Conservation (phyloP, 225 moss, liverwort and hornwort species). For the Takakia lepidozioides region DNA sequence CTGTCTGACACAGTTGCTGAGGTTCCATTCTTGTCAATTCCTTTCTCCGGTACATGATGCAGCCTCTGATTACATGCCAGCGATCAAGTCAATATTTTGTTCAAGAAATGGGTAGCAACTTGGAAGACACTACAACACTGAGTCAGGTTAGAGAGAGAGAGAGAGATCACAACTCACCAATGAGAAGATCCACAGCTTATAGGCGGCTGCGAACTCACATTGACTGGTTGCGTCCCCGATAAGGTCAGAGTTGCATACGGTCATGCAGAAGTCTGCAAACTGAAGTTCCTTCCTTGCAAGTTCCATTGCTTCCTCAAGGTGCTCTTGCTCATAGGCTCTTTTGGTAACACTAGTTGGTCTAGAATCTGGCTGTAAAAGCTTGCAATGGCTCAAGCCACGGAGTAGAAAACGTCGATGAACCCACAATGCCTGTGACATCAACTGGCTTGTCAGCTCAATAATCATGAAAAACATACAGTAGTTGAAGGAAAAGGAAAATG, state of each 20-base stretch:
- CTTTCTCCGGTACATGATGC: conserved; percentile 28
- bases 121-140: not conserved
- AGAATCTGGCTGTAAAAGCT: conserved; percentile 22
- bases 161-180: conserved; percentile 41
- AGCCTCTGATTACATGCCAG: too few relatives aligned
- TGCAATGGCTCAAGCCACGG: conserved; percentile 34
- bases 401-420: conserved; percentile 57
- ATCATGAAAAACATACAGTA: too few relatives aligned
- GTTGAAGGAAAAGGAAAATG: too few relatives aligned
- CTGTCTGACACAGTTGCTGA: too few relatives aligned
- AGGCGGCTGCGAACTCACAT: conserved; percentile 75
- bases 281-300: conserved; percentile 44
- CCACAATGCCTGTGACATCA: conserved; percentile 76
- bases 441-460: too few relatives aligned
- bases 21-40: conserved; percentile 21
- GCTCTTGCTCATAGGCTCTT: conserved; percentile 10
- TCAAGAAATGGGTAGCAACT: not conserved
- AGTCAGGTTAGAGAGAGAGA: not conserved
- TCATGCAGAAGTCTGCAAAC: conserved; percentile 67
- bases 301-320: conserved; percentile 13
- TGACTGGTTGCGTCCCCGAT: conserved; percentile 68
- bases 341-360: conserved; percentile 13
- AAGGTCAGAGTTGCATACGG: conserved; percentile 28
- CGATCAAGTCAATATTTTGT: not conserved
- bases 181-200: conserved; percentile 75